Evolutionary conservation across 441 rosid genomes (phyloP), one percentile per base, ranked within the genome.

Genomic region (Adansonia grandidieri): DNA sequence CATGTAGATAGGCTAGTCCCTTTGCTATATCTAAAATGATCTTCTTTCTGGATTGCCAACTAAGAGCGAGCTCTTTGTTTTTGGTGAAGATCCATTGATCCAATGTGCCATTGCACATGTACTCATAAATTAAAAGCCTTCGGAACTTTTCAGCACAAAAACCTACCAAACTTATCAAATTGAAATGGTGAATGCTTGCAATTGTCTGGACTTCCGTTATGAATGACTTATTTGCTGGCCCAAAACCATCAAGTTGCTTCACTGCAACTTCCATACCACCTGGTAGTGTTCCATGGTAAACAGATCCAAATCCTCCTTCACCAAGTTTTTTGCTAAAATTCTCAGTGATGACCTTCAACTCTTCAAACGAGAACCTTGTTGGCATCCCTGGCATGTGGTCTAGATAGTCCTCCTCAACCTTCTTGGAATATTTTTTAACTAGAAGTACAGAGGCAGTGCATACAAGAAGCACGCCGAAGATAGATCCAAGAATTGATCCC

Each of bases 71-170:
- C 5, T 24, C 66, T 37, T 14, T 13, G 51, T 5, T 67, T 32
- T 67, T 73, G n/a, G 24, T 19, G n/a, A 15, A 82, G 68, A 83
- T 85, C 83, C 83, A 83, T 7, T 20, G 74, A 7, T 81, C 58
- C 37, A 82, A 47, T 14, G 88, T 78, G 45, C 83, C 83, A 8
- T 74, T 79, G 9, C 58, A 5, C 84, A 86, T 70, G 53, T 78
- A 80, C 48, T 82, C 86, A 28, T 83, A 83, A 1, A 86, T 84
- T 0, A 83, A 72, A 70, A 86, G 79, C 79, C 81, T 78, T 22
- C 15, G 15, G 2, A 75, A 51, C n/a, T 57, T 82, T 61, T 84
- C 85, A 0, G 73, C 80, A 62, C 85, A 86, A 60, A 58, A 70
- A 6, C 76, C 80, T 48, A 70, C 65, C 47, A 78, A 48, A 32